Conservation (phyloP, 805 yeast species). For the Hermanozyma aechmeae region DNA sequence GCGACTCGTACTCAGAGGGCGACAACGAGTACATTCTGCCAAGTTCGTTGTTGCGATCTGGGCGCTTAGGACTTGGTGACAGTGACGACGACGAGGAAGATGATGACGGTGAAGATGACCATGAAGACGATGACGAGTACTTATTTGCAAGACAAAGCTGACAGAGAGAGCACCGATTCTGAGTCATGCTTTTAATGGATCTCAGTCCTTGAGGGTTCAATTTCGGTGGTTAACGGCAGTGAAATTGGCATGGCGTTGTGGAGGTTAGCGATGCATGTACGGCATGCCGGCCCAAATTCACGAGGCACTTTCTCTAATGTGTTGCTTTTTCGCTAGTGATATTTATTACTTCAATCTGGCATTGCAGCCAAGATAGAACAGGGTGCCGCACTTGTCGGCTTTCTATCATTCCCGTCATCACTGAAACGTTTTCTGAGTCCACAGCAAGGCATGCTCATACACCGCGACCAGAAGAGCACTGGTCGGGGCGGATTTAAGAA, state of each 20-base stretch:
- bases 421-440: not conserved
- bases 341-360: too few species aligned
- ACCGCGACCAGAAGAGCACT: conserved; percentile 56
- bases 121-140: conserved; percentile 20
- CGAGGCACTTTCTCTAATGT: too few species aligned
- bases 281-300: not conserved
- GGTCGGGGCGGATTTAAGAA: conserved; percentile 76
- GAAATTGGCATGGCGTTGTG: too few species aligned
- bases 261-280: not conserved
- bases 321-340: too few species aligned
- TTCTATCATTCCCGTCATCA: not conserved
- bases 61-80: too few species aligned
- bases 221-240: too few species aligned
- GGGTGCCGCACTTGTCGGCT: too few species aligned
- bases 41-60: conserved; percentile 21
- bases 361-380: too few species aligned
- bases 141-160: conserved; percentile 21
- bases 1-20: conserved; percentile 8
- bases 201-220: too few species aligned
- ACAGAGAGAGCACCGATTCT: too few species aligned
- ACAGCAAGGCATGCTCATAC: conserved; percentile 38
- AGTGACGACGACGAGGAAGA: conserved; percentile 15
- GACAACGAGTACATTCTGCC: conserved; percentile 35
- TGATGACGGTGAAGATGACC: conserved; percentile 13
- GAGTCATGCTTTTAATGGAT: too few species aligned